Evolutionary conservation across 176 grass and related monocot genomes (phyloP), one percentile per base, ranked within the genome.

Genomic region (Phragmites australis): DNA sequence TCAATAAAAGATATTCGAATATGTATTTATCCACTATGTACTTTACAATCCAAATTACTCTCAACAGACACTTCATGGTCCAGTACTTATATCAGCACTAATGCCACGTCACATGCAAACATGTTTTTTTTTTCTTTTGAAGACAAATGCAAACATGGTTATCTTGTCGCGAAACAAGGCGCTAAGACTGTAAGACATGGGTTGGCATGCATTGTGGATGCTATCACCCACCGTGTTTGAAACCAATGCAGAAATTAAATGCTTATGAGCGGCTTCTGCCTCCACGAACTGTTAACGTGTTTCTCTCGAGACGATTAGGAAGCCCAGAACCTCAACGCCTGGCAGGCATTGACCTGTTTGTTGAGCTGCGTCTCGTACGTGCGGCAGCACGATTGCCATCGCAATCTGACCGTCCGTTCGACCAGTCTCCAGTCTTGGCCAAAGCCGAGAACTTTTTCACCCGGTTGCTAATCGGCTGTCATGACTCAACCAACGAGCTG

Each of bases 401-500:
- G 4, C 14, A 55, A 32, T 1, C 25, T 59, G 25, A 59, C 26
- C 56, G 22, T 12, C 41, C 59, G 51, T 23, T 46, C 6, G 43
- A 29, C 22, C 6, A 13, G 81, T 60, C 69, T 50, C 7, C 61
- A 5, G 32, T 75, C 53, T 42, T 40, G 2, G 61, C 52, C 29
- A 53, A 25, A 80, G 29, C 59, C 6, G 8, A 19, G 49, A 79
- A 41, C 31, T 68, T 55, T 29, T 34, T 88, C 66, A 40, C 26
- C 56, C 6, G 64, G 63, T 26, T 15, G 78, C 55, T n/a, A 25
- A 77, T 64, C 79, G 25, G 22, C 39, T 10, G 62, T 9, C 50
- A 73, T 32, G 53, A 87, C 85, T 53, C 67, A 14, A 31, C 17
- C 79, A 56, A 21, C 52, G 14, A 54, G 23, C 72, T 63, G 54